phyloP scores from a whole-genome alignment of 2,329 filamentous ascomycete genomes.

The Alternaria longipes region DNA sequence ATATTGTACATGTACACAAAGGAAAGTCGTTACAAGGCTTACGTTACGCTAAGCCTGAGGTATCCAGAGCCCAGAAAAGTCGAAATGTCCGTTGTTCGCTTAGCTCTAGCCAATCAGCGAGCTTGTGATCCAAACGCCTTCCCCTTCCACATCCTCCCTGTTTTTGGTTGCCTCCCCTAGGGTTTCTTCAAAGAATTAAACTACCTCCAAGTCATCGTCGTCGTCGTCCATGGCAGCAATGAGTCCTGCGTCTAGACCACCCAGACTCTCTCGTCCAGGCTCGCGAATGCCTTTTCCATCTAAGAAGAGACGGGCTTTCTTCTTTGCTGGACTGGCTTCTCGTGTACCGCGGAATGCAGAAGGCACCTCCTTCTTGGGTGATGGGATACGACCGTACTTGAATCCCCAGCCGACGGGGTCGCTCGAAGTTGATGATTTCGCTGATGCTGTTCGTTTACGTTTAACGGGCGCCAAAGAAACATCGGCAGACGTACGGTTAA shows the following conservation, averaged over 20 bases:
- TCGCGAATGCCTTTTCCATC: slow-evolving; percentile 59
- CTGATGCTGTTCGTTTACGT: slow-evolving; percentile 50
- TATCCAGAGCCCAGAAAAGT: slow-evolving; percentile 31
- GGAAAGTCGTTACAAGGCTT: slow-evolving; percentile 31
- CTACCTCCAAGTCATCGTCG: slow-evolving; percentile 60
- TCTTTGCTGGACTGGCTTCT: slow-evolving; percentile 55
- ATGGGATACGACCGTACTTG: slow-evolving; percentile 52
- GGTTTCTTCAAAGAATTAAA: slow-evolving; percentile 48
- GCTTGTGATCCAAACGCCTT: slow-evolving; percentile 30
- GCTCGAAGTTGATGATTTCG: slow-evolving; percentile 41
- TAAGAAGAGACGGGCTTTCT: slow-evolving; percentile 59
- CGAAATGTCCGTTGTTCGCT: slow-evolving; percentile 40
- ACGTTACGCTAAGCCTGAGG: slow-evolving; percentile 13
- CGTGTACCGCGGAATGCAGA: slow-evolving; percentile 40
- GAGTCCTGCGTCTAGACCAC: slow-evolving; percentile 46
- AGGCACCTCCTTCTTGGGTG: slow-evolving; percentile 41
- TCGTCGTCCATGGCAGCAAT: slow-evolving; percentile 53
- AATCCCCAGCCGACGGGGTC: slow-evolving; percentile 59
- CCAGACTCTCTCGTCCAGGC: slow-evolving; percentile 58
- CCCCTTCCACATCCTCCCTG: slow-evolving; percentile 2
- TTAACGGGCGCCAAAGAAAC: slow-evolving; percentile 56
- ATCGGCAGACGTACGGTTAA: slow-evolving; percentile 55
- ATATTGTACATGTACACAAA: slow-evolving; percentile 27
- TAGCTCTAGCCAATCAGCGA: slow-evolving; percentile 43
- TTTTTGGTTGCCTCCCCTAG: slow-evolving; percentile 11